Percentiles rank a stretch among this genome's conserved stretches.
phyloP scores from a whole-genome alignment of 495 filamentous ascomycete genomes.

The Talaromyces trachyspermus region DNA sequence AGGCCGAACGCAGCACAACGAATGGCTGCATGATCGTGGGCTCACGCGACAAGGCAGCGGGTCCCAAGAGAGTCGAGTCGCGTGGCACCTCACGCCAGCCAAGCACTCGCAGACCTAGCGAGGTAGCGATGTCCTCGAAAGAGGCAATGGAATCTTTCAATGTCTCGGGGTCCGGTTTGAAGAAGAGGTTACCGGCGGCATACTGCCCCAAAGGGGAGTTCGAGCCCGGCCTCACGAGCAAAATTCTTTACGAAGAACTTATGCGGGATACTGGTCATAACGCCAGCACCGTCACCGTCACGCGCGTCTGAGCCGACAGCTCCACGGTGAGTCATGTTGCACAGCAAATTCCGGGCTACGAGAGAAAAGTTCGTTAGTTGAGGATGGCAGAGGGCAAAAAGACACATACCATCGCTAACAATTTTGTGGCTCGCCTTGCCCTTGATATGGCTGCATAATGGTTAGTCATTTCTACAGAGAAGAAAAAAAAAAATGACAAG shows the following conservation, averaged over 20 bases:
- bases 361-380: background rate
- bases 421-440: conserved; percentile 97
- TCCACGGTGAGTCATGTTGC: conserved; percentile 99
- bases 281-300: conserved; percentile 96
- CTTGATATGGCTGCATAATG: conserved; percentile 75
- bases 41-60: conserved; percentile 88
- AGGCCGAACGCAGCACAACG: conserved; percentile 78
- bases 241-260: conserved; percentile 99
- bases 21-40: conserved; percentile 94
- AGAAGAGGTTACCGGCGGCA: conserved; percentile 96
- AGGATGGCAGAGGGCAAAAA: background rate
- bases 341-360: conserved; percentile 82
- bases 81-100: conserved; percentile 95
- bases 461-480: conserved; percentile 9
- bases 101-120: conserved; percentile 79
- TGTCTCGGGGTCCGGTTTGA: conserved; percentile 89
- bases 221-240: conserved; percentile 76
- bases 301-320: conserved; percentile 96
- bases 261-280: conserved; percentile 99
- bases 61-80: conserved; percentile 88
- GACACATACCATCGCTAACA: conserved; percentile 85
- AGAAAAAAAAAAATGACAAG: background rate
- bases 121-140: conserved; percentile 88
- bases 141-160: conserved; percentile 77
- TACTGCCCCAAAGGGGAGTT: conserved; percentile 88